Conservation (phyloP, 306 rosid genomes). For the Vigna nakashimae region DNA sequence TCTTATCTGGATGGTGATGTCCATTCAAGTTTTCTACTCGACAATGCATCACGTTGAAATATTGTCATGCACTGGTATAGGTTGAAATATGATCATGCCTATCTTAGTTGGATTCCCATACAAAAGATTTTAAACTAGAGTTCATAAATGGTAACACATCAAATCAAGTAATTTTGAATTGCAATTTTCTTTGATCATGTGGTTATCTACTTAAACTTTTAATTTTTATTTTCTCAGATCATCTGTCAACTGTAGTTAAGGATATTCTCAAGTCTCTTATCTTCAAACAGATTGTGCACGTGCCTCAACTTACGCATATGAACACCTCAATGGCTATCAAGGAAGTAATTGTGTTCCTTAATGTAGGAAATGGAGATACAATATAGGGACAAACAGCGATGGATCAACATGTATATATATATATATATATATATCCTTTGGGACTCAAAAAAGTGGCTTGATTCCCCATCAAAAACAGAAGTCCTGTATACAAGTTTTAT, state of each 20-base stretch:
- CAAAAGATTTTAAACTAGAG: not conserved
- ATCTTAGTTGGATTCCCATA: not conserved
- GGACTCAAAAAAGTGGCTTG: no score
- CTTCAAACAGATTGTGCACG: not conserved
- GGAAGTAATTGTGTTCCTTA: not conserved
- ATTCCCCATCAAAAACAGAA: no score
- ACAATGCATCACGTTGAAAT: not conserved
- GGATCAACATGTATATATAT: no score
- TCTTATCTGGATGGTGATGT: not conserved
- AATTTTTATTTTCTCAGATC: not conserved
- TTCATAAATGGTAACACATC: not conserved
- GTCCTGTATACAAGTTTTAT: no score
- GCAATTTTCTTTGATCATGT: not conserved
- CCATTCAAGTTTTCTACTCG: not conserved
- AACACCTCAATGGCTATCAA: not conserved
- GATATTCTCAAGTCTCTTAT: no score
- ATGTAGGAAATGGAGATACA: not conserved
- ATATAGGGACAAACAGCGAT: no score
- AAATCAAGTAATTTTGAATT: conserved; percentile 14
- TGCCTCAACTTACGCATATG: not conserved
- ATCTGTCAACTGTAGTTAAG: conserved; percentile 1
- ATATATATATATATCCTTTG: no score
- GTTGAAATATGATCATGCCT: not conserved
- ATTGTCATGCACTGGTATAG: not conserved
- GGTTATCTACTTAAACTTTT: not conserved